phyloP scores from a whole-genome alignment of 441 rosid species.

The Euphorbia schlechtendalii region DNA sequence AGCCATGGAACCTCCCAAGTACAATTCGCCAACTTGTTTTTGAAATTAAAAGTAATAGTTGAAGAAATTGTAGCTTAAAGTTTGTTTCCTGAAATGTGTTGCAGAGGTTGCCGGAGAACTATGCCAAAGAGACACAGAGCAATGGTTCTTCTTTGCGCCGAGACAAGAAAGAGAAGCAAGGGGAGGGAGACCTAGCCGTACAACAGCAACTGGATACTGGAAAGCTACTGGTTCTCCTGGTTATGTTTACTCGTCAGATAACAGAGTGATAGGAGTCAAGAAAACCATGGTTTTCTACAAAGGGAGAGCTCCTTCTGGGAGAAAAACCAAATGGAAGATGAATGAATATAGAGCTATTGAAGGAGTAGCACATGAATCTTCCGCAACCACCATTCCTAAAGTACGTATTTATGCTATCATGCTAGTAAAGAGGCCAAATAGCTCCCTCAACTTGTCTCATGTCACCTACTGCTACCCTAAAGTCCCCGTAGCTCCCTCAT shows the following conservation, averaged over 20 bases:
- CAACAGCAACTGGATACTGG: slow-evolving; percentile 69
- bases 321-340: slow-evolving; percentile 82
- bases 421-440: no score
- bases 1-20: slow-evolving; percentile 73
- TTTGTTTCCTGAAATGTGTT: slow-evolving; percentile 18
- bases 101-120: slow-evolving; percentile 48
- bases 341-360: slow-evolving; percentile 70
- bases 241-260: slow-evolving; percentile 51
- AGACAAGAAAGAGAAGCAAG: slow-evolving; percentile 68
- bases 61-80: background rate
- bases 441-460: no score
- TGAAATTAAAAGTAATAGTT: no score
- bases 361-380: slow-evolving; percentile 21
- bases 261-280: slow-evolving; percentile 54
- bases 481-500: no score
- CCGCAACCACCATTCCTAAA: background rate
- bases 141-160: slow-evolving; percentile 77
- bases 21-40: slow-evolving; percentile 9
- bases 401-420: no score
- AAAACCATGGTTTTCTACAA: slow-evolving; percentile 83
- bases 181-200: slow-evolving; percentile 66
- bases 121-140: slow-evolving; percentile 59
- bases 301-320: slow-evolving; percentile 67
- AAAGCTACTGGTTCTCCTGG: slow-evolving; percentile 79
- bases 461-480: no score